Evolutionary conservation across 139 green algal species (phyloP), one percentile per base, ranked within the genome.

Genomic region (Pleodorina starrii): DNA sequence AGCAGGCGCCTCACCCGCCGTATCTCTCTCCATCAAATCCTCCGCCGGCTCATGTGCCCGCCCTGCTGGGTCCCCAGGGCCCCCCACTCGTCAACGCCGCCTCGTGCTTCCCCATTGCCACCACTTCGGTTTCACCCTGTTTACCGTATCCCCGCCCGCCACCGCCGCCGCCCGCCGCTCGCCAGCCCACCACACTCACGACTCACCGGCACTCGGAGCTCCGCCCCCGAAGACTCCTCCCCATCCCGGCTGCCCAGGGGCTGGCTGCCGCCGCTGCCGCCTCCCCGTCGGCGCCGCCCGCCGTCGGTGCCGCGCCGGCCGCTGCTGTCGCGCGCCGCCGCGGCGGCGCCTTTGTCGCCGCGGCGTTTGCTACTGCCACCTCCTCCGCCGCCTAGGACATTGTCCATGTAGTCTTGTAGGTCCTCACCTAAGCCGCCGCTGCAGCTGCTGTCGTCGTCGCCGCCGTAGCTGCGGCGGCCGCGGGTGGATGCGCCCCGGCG

Each of bases 401-500:
- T 88, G 19, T 38, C 21, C 19, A 88, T 16, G 82, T 88, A 88
- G 60, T 88, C 82, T 6, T 35, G 27, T 5, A 88, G 82, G 16
- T 38, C 46, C 19, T n/a, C 44, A 21, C 66, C 80, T 27, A 87
- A 12, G 2, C 16, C 40, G 29, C 23, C 32, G 25, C 40, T 66
- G n/a, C 29, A 27, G 59, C 60, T 27, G 60, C 57, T 29, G 36
- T 29, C 51, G 3, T 48, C 63, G 80, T 36, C 42, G n/a, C 32
- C 60, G 42, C 29, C n/a, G 5, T 25, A 19, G 46, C 44, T n/a
- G n/a, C n/a, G 72, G 72, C 17, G 36, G 74, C 44, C 44, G 5
- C 44, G 7, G 17, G 6, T 32, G n/a, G 21, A n/a, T n/a, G n/a
- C n/a, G n/a, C 29, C 1, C 51, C 51, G 44, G 17, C 50, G 51